These are phyloP conservation scores for Periconia sp. DNA, from an alignment of 2,329 filamentous ascomycete species.

Conservation along the genomic window DNA sequence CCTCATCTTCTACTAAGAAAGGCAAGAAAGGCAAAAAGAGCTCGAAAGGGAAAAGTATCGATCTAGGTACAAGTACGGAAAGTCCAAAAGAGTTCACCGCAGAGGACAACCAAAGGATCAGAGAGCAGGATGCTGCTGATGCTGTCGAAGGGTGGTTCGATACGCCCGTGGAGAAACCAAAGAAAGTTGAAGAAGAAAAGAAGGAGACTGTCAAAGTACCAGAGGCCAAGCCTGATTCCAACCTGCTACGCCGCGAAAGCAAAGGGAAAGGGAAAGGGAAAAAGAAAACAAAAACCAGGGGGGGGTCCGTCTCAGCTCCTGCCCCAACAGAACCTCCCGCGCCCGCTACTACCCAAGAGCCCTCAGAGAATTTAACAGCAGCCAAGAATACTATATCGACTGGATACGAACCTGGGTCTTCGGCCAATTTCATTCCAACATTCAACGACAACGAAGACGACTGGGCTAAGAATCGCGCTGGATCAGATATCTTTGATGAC, in stretches of 20 bases:
- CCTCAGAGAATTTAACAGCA: conserved; percentile 1
- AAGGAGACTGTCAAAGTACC: conserved; percentile 5
- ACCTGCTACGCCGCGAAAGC: conserved; percentile 16
- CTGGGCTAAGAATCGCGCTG: conserved; percentile 28
- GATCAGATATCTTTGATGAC: conserved; percentile 30
- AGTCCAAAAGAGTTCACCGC: conserved; percentile 16
- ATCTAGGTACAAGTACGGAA: conserved; percentile 6
- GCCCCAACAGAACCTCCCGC: conserved; percentile 11
- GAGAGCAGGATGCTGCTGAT: conserved; percentile 27
- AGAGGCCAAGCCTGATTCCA: conserved; percentile 15
- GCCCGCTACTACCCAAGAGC: conserved; percentile 15
- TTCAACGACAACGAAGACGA: conserved; percentile 36
- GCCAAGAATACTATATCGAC: conserved; percentile 1
- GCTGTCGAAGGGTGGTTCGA: conserved; percentile 28
- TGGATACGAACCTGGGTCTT: conserved; percentile 7
- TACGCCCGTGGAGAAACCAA: conserved; percentile 9
- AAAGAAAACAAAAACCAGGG: conserved; percentile 26
- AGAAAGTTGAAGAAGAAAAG: conserved; percentile 11
- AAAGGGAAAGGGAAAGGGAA: conserved; percentile 30
- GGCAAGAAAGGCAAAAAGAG: conserved; percentile 37
- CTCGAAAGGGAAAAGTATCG: conserved; percentile 27
- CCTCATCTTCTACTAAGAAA: conserved; percentile 27
- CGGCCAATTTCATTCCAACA: conserved; percentile 22
- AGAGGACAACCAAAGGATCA: conserved; percentile 21
- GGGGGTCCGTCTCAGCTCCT: conserved; percentile 10